phyloP scores from a whole-genome alignment of 2,329 filamentous ascomycete genomes.

The Exserohilum rostratum region DNA sequence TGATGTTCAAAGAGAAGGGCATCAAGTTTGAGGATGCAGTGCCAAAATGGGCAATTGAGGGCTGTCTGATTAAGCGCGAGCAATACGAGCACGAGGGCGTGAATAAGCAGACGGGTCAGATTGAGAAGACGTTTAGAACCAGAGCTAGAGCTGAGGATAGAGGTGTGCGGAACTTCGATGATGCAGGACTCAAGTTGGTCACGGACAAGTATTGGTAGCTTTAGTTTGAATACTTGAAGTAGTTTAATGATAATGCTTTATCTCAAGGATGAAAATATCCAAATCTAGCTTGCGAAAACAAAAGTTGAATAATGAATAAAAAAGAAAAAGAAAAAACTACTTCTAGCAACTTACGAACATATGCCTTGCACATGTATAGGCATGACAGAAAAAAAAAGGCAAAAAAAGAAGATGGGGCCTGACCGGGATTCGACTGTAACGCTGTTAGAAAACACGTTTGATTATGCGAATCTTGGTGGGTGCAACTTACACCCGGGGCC shows the following conservation, averaged over 20 bases:
- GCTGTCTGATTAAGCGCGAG: conserved; percentile 40
- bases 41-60: conserved; percentile 42
- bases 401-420: conserved; percentile 31
- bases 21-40: conserved; percentile 33
- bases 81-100: conserved; percentile 37
- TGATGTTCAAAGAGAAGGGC: conserved; percentile 33
- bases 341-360: too few species aligned
- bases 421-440: conserved; percentile 36
- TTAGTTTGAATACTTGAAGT: too few species aligned
- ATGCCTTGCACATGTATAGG: too few species aligned
- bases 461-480: conserved; percentile 15
- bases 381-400: neutral
- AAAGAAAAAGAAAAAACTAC: neutral
- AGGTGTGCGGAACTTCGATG: conserved; percentile 32
- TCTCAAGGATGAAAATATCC: too few species aligned
- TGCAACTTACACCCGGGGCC: conserved; percentile 37
- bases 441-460: conserved; percentile 15
- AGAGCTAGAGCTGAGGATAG: conserved; percentile 34
- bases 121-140: conserved; percentile 30
- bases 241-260: too few species aligned
- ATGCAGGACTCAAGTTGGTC: conserved; percentile 31
- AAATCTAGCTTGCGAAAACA: too few species aligned
- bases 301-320: too few species aligned
- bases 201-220: conserved; percentile 33
- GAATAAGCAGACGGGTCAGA: conserved; percentile 34